Base-by-base conservation (phyloP, 805 yeast species). In the Wickerhamomyces queroliae region DNA sequence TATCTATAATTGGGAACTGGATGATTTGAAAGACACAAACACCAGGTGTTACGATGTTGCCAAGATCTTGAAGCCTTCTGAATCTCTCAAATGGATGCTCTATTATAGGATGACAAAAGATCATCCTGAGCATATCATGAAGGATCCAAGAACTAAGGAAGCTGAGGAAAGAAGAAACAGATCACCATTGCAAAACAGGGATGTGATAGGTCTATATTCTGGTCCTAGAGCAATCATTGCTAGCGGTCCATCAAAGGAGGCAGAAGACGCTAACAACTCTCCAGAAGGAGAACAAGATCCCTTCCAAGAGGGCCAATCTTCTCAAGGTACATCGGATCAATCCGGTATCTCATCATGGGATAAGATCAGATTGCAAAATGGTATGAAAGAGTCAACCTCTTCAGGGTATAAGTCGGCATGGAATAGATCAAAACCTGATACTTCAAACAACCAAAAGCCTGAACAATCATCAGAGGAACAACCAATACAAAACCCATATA, bases 51-150 rank as follows among this genome's bases (percentile, higher is more conserved):
- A 49, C n/a, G 45, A 49, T 11, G 51, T 52, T 5, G 53, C 57
- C 3, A 41, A 51, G 12, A 40, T 64, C 18, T 42, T 67, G 16
- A 52, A 55, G 22, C 57, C 59, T 10, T 60, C 58, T 0, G 58
- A 61, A 32, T 54, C 69, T 5, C 50, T 66, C 2, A 61, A 54
- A 51, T 75, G 79, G 78, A 62, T 72, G 30, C 50, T 67, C 19
- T 82, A 82, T 55, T 81, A 73, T 54, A 61, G 66, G 35, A 57
- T 66, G 42, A 70, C 84, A 0, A 62, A 68, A 28, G 64, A 65
- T 15, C 73, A 80, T 47, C 78, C 81, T 0, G 67, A 65, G 17
- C 66, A 66, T 36, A 63, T 73, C 28, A 58, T 81, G 47, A 72
- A 72, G 39, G 82, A 81, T 50, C 89, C 89, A 6, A 61, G 69